Percentiles rank a stretch among this genome's conserved stretches.
These are phyloP conservation scores for Hemerocallis citrina DNA, from an alignment of 106 monocot genomes.

Conservation along the genomic window DNA sequence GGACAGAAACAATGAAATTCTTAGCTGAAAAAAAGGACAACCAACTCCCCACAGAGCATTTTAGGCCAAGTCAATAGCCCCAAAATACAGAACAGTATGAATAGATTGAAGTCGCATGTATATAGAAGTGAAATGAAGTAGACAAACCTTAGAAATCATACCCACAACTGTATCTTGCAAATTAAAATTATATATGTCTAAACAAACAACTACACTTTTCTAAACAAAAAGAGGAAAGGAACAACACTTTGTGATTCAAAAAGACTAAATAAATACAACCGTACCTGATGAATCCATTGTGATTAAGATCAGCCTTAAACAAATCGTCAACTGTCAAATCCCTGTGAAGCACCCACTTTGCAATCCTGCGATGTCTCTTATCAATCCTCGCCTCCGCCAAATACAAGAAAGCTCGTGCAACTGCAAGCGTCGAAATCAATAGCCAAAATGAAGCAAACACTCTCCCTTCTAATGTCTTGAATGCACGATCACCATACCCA, in stretches of 20 bases:
- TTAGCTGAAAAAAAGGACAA: neutral
- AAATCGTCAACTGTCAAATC: conserved; percentile 43
- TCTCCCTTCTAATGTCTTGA: conserved; percentile 34
- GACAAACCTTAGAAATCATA: neutral
- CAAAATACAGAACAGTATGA: neutral
- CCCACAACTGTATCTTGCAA: neutral
- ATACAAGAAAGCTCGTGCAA: conserved; percentile 39
- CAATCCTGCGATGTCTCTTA: conserved; percentile 31
- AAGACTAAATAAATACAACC: neutral
- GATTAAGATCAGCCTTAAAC: conserved; percentile 35
- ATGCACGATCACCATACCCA: conserved; percentile 59
- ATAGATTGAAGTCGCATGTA: neutral
- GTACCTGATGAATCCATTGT: conserved; percentile 45
- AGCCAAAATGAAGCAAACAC: conserved; percentile 50
- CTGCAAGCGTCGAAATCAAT: conserved; percentile 43
- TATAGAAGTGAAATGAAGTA: neutral
- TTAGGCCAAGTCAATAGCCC: neutral
- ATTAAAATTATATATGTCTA: neutral
- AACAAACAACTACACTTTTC: neutral
- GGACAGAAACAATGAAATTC: neutral
- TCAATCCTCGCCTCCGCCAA: conserved; percentile 43
- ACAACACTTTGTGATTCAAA: neutral
- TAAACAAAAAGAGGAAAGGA: neutral
- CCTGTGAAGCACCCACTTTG: conserved; percentile 33
- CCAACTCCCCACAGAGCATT: neutral